A percentile compares a stretch with the other conserved stretches of the same genome.
Conservation (phyloP, 2,329 filamentous ascomycete species). For the Neonectria faginata region DNA sequence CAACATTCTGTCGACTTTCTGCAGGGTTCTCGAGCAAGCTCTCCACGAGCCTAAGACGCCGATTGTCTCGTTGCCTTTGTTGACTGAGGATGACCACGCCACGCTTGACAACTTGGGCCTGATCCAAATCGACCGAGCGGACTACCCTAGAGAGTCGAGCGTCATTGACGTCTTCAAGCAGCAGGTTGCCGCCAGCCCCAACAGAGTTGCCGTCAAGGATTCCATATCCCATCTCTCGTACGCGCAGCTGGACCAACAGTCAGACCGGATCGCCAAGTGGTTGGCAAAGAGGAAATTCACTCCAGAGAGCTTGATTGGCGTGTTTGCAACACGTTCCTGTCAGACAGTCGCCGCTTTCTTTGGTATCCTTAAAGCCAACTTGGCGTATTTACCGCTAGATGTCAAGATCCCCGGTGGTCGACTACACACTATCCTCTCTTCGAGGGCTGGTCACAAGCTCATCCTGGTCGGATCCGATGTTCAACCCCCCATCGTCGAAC, state of each 20-base stretch:
- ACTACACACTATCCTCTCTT: conserved; percentile 26
- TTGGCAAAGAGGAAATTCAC: neutral
- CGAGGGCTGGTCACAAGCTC: conserved; percentile 11
- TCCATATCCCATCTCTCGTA: conserved; percentile 32
- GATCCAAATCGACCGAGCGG: conserved; percentile 20
- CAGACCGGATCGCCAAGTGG: conserved; percentile 22
- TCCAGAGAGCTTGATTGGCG: conserved; percentile 22
- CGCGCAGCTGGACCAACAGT: conserved; percentile 33
- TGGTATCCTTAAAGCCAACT: conserved; percentile 34
- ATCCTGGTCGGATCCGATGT: conserved; percentile 16
- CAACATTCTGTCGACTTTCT: conserved; percentile 33
- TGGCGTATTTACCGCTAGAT: conserved; percentile 36
- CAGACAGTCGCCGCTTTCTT: conserved; percentile 26
- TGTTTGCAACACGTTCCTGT: conserved; percentile 24
- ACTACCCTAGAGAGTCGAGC: conserved; percentile 38
- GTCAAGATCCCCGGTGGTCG: conserved; percentile 27
- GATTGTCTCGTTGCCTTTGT: conserved; percentile 18
- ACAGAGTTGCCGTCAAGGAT: conserved; percentile 38
- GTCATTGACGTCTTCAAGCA: conserved; percentile 41
- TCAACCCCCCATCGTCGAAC: neutral
- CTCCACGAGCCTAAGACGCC: conserved; percentile 22
- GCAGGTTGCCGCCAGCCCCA: conserved; percentile 31
- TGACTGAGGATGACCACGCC: conserved; percentile 4
- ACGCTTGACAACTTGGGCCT: conserved; percentile 33
- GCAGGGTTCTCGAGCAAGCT: conserved; percentile 29